Evolutionary conservation across 495 filamentous ascomycete species (phyloP).

Genomic region (Podospora didyma): DNA sequence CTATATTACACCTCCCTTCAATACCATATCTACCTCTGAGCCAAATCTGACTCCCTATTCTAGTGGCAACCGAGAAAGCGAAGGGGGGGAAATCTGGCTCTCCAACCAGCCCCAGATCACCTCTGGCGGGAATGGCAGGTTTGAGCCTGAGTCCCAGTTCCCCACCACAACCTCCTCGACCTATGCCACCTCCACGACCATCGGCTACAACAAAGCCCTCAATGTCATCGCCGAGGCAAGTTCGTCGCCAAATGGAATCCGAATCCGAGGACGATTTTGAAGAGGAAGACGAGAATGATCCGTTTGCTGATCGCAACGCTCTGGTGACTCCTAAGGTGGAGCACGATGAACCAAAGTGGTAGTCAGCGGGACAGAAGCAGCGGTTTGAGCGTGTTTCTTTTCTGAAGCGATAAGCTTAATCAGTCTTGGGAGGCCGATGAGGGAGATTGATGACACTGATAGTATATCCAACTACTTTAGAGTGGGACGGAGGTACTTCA

Average conservation of each 20-base stretch:
- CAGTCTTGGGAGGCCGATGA: neutral
- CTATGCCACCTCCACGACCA: conserved; percentile 38
- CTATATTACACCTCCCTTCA: neutral
- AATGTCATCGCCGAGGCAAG: conserved; percentile 7
- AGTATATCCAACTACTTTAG: no score
- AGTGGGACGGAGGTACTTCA: no score
- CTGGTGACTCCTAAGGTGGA: conserved; percentile 15
- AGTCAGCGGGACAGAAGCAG: neutral
- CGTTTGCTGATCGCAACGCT: conserved; percentile 74
- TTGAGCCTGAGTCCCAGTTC: conserved; percentile 32
- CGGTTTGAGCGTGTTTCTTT: neutral
- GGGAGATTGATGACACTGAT: no score
- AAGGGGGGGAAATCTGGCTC: conserved; percentile 44
- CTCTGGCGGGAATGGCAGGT: conserved; percentile 33
- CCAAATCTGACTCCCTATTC: conserved; percentile 4
- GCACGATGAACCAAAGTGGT: conserved; percentile 10
- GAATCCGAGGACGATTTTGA: conserved; percentile 38
- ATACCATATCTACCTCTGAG: neutral
- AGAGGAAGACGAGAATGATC: conserved; percentile 66
- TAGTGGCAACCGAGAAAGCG: conserved; percentile 48
- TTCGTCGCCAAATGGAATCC: conserved; percentile 27
- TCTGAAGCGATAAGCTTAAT: neutral
- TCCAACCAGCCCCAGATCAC: conserved; percentile 28
- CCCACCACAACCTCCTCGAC: conserved; percentile 32
- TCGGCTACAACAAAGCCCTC: conserved; percentile 37